Evolutionary conservation across 2,329 filamentous ascomycete genomes (phyloP).

Genomic region (Aspergillus cejpii): DNA sequence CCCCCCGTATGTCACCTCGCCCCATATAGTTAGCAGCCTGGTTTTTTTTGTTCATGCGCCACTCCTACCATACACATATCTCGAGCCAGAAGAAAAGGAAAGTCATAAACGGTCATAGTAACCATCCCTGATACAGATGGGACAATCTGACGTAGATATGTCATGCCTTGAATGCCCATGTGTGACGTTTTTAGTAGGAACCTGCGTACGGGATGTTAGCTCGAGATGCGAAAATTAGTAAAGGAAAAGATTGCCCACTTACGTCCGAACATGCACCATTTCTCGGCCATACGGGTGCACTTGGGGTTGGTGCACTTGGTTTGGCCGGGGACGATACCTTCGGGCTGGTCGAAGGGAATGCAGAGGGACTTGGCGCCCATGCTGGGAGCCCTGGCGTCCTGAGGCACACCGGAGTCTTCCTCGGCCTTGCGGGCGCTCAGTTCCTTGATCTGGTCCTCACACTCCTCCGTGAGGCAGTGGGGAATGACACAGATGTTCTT

Average conservation of each 20-base stretch:
- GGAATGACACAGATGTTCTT: slow-evolving; percentile 93
- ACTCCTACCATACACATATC: neutral
- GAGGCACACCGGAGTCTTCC: slow-evolving; percentile 56
- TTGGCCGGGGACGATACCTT: slow-evolving; percentile 67
- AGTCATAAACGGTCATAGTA: slow-evolving; percentile 12
- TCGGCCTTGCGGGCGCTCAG: slow-evolving; percentile 67
- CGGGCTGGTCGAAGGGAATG: slow-evolving; percentile 80
- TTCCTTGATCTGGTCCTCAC: slow-evolving; percentile 93
- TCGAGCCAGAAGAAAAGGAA: slow-evolving; percentile 3
- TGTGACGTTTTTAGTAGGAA: slow-evolving; percentile 24
- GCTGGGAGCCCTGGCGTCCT: slow-evolving; percentile 66
- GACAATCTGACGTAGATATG: slow-evolving; percentile 1
- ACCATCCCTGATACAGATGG: neutral
- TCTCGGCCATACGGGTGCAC: slow-evolving; percentile 67
- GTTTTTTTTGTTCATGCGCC: neutral
- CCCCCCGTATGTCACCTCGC: neutral
- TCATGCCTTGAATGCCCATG: neutral
- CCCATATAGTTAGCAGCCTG: neutral
- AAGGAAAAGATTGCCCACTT: slow-evolving; percentile 33
- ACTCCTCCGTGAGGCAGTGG: slow-evolving; percentile 74
- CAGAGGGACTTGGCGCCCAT: slow-evolving; percentile 73
- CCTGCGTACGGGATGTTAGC: slow-evolving; percentile 14
- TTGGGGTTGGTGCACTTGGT: slow-evolving; percentile 91
- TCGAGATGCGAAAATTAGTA: neutral
- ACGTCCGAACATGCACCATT: slow-evolving; percentile 89